Percentiles rank a stretch among this genome's conserved stretches.
Conservation (phyloP, 2,329 filamentous ascomycete genomes). For the Fusarium setosum region DNA sequence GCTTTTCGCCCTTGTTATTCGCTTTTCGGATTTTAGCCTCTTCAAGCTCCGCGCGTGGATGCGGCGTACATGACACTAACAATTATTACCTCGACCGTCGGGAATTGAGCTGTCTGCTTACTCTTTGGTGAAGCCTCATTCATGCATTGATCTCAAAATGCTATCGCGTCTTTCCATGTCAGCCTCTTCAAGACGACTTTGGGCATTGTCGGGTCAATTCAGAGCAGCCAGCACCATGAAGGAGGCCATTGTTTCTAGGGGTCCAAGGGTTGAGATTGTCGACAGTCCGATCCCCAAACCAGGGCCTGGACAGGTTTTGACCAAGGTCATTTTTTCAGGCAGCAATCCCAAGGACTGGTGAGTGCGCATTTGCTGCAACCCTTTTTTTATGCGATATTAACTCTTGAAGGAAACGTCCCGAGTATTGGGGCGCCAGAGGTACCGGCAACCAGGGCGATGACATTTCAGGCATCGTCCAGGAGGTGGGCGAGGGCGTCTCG, state of each 20-base stretch:
- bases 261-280: slow-evolving; percentile 13
- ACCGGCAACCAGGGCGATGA: slow-evolving; percentile 26
- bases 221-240: slow-evolving; percentile 19
- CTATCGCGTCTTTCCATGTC: background rate
- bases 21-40: slow-evolving; percentile 21
- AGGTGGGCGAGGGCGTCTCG: slow-evolving; percentile 15
- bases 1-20: slow-evolving; percentile 15
- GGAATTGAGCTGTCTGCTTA: too few species aligned
- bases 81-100: too few species aligned
- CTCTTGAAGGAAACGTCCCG: slow-evolving; percentile 5
- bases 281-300: slow-evolving; percentile 12
- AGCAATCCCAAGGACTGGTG: slow-evolving; percentile 31
- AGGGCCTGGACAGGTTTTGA: slow-evolving; percentile 13
- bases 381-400: background rate
- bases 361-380: background rate
- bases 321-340: slow-evolving; percentile 13
- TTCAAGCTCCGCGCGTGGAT: slow-evolving; percentile 2
- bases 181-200: background rate
- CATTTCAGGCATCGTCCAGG: slow-evolving; percentile 7
- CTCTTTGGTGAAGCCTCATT: background rate
- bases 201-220: slow-evolving; percentile 4
- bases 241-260: slow-evolving; percentile 18
- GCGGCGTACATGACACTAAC: too few species aligned
- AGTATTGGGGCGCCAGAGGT: slow-evolving; percentile 21
- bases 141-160: background rate